These are phyloP conservation scores for Linaria vulgaris DNA, from an alignment of 257 asterid genomes.

Conservation along the genomic window DNA sequence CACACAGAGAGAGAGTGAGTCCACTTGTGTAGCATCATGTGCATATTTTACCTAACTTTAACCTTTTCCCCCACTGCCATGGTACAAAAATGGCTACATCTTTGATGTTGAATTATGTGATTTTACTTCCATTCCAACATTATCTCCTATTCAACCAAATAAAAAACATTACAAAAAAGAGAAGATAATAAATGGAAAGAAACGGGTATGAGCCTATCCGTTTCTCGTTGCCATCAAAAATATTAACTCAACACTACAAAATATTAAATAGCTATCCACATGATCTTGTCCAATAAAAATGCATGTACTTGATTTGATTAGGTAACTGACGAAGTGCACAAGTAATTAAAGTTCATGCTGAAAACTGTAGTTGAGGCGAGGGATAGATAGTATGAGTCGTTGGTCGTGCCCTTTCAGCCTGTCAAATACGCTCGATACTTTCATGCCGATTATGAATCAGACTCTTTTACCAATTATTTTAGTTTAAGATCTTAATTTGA, in stretches of 20 bases:
- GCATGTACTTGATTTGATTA: not conserved
- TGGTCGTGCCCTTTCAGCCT: no score
- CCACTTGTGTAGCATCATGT: slow-evolving; percentile 50
- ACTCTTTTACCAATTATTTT: no score
- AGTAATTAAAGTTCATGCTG: no score
- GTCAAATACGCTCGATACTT: no score
- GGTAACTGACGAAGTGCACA: no score
- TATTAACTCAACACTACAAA: slow-evolving; percentile 17
- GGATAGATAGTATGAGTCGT: no score
- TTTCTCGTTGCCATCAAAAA: not conserved
- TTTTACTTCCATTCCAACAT: slow-evolving; percentile 33
- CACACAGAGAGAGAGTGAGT: slow-evolving; percentile 32
- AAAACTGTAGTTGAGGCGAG: no score
- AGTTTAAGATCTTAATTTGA: no score
- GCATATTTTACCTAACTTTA: slow-evolving; percentile 50
- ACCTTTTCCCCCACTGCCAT: slow-evolving; percentile 39
- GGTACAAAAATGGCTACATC: slow-evolving; percentile 46
- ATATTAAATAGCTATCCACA: slow-evolving; percentile 22
- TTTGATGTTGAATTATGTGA: slow-evolving; percentile 38
- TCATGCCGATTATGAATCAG: no score
- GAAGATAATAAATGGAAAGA: not conserved
- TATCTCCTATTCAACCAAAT: slow-evolving; percentile 32
- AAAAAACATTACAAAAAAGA: not conserved
- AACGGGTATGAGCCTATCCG: slow-evolving; percentile 29
- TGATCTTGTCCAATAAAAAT: not conserved